Evolutionary conservation across 805 yeast genomes (phyloP), one percentile per base, ranked within the genome.

Genomic region (Metschnikowia koreensis): DNA sequence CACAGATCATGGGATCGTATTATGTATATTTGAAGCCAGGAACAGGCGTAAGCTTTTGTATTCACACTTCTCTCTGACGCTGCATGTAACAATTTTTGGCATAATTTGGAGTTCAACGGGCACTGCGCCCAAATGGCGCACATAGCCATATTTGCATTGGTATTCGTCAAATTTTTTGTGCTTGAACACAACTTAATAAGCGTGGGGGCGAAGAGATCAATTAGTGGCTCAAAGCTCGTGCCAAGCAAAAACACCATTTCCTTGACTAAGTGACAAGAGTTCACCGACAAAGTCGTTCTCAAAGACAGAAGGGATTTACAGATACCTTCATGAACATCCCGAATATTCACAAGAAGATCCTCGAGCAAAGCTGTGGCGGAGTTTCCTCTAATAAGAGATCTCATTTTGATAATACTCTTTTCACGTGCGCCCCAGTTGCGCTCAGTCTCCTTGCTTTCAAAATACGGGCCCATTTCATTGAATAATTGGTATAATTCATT

Each of bases 391-490:
- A 89, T 55, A 4, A 86, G 67, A 1, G 79, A 73, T 51, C 97
- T 76, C 34, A 90, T 61, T 45, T 75, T 76, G 1, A 79, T 60
- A 2, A 90, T 78, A 46, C 73, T 72, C 47, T 79, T 76, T 60
- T 92, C 97, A 62, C 99, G 77, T 0, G 61, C 59, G 22, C 74
- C 68, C 99, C 99, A 94, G 64, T 94, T 94, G 52, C 78, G 77
- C 63, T 94, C 99, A 0, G 96, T 87, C 66, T 94, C 99, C 61
- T 86, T 75, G 6, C 86, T 87, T 8, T 75, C 79, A 60, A 93
- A 91, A 12, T 60, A 57, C 1, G 70, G 67, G 1, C 42, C 10
- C 41, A 66, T 50, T 1, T 56, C 64, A 8, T 59, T 49, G 6
- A 66, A 29, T 4, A 55, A 47, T 13, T 50, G 53, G 34, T 55